Percentiles rank a stretch among this genome's conserved stretches.
These are phyloP conservation scores for Cochlearia excelsa DNA, from an alignment of 345 rosid genomes.

Conservation along the genomic window DNA sequence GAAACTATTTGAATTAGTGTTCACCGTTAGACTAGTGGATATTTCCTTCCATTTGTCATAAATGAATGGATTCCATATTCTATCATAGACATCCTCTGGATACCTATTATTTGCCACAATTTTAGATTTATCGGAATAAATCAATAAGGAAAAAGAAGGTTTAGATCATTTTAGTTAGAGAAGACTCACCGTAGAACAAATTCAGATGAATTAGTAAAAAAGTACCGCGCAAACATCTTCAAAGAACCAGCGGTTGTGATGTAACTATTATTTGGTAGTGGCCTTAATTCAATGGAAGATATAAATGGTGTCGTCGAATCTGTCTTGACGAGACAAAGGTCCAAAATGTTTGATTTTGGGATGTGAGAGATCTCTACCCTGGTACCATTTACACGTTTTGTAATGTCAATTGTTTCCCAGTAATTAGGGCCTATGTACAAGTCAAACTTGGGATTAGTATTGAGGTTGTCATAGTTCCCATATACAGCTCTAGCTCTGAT, in stretches of 20 bases:
- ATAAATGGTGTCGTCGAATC: conserved; percentile 33
- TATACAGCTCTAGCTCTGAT: conserved; percentile 26
- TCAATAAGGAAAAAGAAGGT: not conserved
- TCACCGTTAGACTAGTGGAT: conserved; percentile 1
- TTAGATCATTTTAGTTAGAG: not conserved
- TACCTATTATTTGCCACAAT: conserved; percentile 23
- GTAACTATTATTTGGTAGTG: conserved; percentile 13
- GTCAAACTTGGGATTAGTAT: conserved; percentile 27
- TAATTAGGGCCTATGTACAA: conserved; percentile 33
- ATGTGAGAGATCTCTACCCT: conserved; percentile 31
- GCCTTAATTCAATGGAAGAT: conserved; percentile 14
- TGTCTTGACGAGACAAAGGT: conserved; percentile 42
- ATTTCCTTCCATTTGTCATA: conserved; percentile 12
- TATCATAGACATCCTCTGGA: conserved; percentile 26
- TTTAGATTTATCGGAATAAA: not conserved
- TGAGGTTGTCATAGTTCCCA: conserved; percentile 36
- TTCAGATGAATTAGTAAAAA: not conserved
- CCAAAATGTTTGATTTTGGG: conserved; percentile 4
- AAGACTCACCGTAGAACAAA: not conserved
- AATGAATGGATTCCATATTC: conserved; percentile 9
- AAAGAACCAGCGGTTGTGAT: conserved; percentile 26
- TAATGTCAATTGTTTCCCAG: conserved; percentile 27
- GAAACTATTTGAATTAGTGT: conserved; percentile 11
- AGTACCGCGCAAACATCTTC: not conserved
- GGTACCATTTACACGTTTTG: not conserved